Percentiles rank a stretch among this genome's conserved stretches.
phyloP scores from a whole-genome alignment of 768 basidiomycete genomes.

The Trametes coccinea region DNA sequence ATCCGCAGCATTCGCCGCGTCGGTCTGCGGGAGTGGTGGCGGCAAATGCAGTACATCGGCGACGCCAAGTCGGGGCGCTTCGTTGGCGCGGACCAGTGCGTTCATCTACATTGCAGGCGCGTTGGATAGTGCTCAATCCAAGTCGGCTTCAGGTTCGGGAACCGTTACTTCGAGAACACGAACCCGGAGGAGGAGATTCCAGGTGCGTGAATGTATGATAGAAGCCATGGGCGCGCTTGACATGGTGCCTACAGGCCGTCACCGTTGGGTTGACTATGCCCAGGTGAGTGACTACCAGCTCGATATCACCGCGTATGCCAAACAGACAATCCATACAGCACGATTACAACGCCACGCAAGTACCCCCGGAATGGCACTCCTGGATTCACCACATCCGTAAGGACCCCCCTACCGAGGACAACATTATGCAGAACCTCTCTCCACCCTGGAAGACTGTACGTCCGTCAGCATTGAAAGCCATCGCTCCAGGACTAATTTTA shows the following conservation, averaged over 20 bases:
- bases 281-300: conserved; percentile 52
- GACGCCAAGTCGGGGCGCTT: conserved; percentile 86
- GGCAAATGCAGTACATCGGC: conserved; percentile 89
- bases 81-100: conserved; percentile 82
- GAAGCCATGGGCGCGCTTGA: too few species aligned
- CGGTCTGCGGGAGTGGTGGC: conserved; percentile 87
- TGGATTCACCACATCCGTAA: conserved; percentile 92
- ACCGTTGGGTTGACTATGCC: conserved; percentile 93
- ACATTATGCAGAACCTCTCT: conserved; percentile 62
- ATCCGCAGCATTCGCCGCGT: conserved; percentile 73
- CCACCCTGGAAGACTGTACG: conserved; percentile 87
- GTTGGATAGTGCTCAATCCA: background rate
- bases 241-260: conserved; percentile 61
- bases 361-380: conserved; percentile 95
- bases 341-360: conserved; percentile 88
- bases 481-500: background rate
- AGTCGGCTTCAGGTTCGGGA: conserved; percentile 69
- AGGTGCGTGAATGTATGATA: conserved; percentile 45
- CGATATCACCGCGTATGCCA: background rate
- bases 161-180: conserved; percentile 91
- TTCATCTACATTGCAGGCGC: conserved; percentile 24
- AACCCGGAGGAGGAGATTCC: conserved; percentile 87
- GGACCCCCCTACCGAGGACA: conserved; percentile 75
- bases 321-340: conserved; percentile 46
- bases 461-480: background rate